Percentiles rank a stretch among this genome's conserved stretches.
Conservation (phyloP, 176 grass and related monocot genomes). For the Aegilops speltoides region DNA sequence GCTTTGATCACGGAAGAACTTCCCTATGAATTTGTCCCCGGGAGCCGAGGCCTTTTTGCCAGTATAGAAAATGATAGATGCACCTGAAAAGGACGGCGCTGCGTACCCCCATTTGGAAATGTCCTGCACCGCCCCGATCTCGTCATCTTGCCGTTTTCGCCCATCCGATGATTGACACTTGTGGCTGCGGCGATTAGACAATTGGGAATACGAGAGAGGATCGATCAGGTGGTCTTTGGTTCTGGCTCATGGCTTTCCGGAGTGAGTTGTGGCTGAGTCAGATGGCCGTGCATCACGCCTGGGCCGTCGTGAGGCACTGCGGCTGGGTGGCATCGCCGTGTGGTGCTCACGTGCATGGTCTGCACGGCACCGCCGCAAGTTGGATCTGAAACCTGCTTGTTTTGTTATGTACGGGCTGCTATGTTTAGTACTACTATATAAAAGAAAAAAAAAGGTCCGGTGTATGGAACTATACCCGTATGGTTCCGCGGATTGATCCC, state of each 20-base stretch:
- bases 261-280: background rate
- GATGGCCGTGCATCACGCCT: background rate
- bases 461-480: too few species aligned
- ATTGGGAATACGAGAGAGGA: background rate
- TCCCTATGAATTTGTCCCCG: slow-evolving; percentile 20
- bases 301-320: background rate
- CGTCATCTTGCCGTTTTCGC: slow-evolving; percentile 39
- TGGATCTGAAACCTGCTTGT: slow-evolving; percentile 33
- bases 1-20: background rate
- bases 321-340: background rate
- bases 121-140: slow-evolving; percentile 12
- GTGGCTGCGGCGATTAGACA: slow-evolving; percentile 1
- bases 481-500: too few species aligned
- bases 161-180: slow-evolving; percentile 58
- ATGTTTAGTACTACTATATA: too few species aligned
- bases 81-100: slow-evolving; percentile 17
- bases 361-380: background rate
- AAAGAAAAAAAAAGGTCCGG: too few species aligned
- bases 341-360: slow-evolving; percentile 1
- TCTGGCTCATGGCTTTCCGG: background rate
- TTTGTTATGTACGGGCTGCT: slow-evolving; percentile 4
- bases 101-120: slow-evolving; percentile 37
- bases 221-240: background rate
- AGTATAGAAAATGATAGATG: background rate
- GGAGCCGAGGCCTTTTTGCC: background rate